phyloP scores from a whole-genome alignment of 2,329 filamentous ascomycete species.

The Fusarium sp. region DNA sequence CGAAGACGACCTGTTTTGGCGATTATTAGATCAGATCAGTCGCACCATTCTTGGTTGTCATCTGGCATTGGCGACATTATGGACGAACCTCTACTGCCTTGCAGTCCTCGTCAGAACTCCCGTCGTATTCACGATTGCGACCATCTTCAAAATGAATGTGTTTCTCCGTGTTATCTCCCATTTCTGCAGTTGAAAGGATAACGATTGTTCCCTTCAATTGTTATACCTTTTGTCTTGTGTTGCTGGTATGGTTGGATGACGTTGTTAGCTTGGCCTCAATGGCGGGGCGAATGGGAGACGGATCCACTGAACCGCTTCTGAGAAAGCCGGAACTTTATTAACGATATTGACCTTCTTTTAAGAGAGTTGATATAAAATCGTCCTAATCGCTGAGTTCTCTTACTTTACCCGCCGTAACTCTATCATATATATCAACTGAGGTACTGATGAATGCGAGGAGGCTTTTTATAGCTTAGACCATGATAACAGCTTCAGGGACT shows the following conservation, averaged over 20 bases:
- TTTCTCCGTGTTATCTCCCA: slow-evolving; percentile 34
- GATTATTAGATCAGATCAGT: slow-evolving; percentile 15
- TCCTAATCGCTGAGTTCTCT: neutral
- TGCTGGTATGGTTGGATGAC: slow-evolving; percentile 23
- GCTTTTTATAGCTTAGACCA: neutral
- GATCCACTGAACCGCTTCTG: slow-evolving; percentile 8
- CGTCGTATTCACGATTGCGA: slow-evolving; percentile 50
- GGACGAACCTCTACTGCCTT: slow-evolving; percentile 60
- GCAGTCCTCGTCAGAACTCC: slow-evolving; percentile 60
- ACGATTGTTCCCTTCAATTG: neutral
- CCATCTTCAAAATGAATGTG: slow-evolving; percentile 47
- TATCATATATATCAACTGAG: neutral
- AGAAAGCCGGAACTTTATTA: neutral
- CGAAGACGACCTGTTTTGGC: slow-evolving; percentile 65
- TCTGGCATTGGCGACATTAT: neutral
- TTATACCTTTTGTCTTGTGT: slow-evolving; percentile 9
- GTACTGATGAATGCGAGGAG: neutral
- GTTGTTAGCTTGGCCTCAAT: slow-evolving; percentile 19
- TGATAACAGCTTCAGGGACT: no score
- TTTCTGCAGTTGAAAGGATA: neutral
- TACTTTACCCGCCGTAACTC: neutral
- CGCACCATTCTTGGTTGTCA: neutral
- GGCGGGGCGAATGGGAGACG: slow-evolving; percentile 24
- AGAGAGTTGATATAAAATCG: neutral
- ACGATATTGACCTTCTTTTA: neutral